Percentiles rank a stretch among this genome's conserved stretches.
Evolutionary conservation across 495 filamentous ascomycete species (phyloP).

Genomic region (Penicillium maclennaniae): DNA sequence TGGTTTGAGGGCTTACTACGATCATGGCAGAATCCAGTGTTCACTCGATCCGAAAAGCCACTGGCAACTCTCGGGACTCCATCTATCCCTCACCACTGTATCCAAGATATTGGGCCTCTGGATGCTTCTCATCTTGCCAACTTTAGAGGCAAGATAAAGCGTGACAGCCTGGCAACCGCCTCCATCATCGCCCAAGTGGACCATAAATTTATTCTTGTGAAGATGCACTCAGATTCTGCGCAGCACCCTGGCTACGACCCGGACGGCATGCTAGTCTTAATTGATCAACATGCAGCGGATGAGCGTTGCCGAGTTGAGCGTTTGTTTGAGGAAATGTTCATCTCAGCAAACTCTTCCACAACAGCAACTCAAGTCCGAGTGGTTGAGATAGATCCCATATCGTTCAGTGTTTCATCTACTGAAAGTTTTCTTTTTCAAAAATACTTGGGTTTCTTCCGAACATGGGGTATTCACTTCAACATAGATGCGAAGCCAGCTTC

Average conservation of each 20-base stretch:
- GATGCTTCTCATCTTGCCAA: slow-evolving; percentile 21
- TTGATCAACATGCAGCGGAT: slow-evolving; percentile 95
- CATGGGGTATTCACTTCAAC: slow-evolving; percentile 71
- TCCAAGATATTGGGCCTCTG: slow-evolving; percentile 12
- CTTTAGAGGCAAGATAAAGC: slow-evolving; percentile 59
- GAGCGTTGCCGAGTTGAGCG: slow-evolving; percentile 79
- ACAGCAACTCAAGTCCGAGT: slow-evolving; percentile 18
- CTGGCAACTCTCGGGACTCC: slow-evolving; percentile 38
- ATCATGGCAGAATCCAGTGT: slow-evolving; percentile 62
- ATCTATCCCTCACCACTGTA: slow-evolving; percentile 3
- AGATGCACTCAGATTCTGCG: slow-evolving; percentile 30
- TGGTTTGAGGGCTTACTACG: slow-evolving; percentile 40
- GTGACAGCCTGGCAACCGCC: slow-evolving; percentile 56
- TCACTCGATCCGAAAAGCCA: slow-evolving; percentile 47
- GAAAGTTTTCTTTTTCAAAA: slow-evolving; percentile 56
- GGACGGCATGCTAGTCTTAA: slow-evolving; percentile 56
- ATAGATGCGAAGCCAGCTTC: slow-evolving; percentile 8
- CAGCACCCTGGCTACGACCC: background rate
- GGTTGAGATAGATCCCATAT: slow-evolving; percentile 48
- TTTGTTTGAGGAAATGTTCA: slow-evolving; percentile 52
- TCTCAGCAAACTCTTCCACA: background rate
- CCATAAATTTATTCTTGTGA: slow-evolving; percentile 80
- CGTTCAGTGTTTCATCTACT: slow-evolving; percentile 55
- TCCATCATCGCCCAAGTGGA: slow-evolving; percentile 80
- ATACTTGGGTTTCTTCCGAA: slow-evolving; percentile 53